Base-by-base conservation (phyloP, 768 basidiomycete species). In the Pleurotus tuoliensis region DNA sequence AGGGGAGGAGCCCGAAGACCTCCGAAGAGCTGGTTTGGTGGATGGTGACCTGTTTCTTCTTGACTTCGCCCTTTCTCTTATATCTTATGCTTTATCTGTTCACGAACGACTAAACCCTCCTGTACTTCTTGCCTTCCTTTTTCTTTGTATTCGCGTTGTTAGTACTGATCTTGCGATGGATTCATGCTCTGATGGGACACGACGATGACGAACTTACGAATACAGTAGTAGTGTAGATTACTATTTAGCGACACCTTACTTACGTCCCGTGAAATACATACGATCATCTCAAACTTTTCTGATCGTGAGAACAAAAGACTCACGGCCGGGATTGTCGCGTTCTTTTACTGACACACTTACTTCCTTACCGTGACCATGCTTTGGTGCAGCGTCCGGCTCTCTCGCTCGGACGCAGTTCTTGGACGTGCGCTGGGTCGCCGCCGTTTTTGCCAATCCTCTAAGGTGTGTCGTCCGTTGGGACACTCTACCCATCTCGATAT, bases 21-120 rank as follows among this genome's bases (percentile, higher is more conserved):
- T 61, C 82, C 81, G 54, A 70, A 80, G 39, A 70, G 82, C 37
- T 86, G 84, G 84, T 82, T 86, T 61, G 76, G 76, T 58, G 76
- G 76, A 55, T 86, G 85, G 84, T 79, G 73, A 74, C 63, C 40
- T 56, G 56, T 63, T 66, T 66, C 63, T 58, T 65, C 63, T 64
- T 64, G 64, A 62, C 72, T 63, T 68, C 67, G 70, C 70, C 67
- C 66, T 65, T 61, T 70, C n/a, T 15, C 20, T 39, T 34, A 41
- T 45, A 45, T 46, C 25, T 55, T 55, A 45, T 55, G 54, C 43
- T 24, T 30, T 55, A 55, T 44, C 52, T 44, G 22, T 46, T 55
- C 54, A 45, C 54, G 54, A 55, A 47, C 45, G 41, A 44, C 20
- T 55, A 34, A 55, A 45, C 18, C 22, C 53, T 18, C 27, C 22